Evolutionary conservation across 2,329 filamentous ascomycete genomes (phyloP), one percentile per base, ranked within the genome.

Genomic region (Biscogniauxia marginata): DNA sequence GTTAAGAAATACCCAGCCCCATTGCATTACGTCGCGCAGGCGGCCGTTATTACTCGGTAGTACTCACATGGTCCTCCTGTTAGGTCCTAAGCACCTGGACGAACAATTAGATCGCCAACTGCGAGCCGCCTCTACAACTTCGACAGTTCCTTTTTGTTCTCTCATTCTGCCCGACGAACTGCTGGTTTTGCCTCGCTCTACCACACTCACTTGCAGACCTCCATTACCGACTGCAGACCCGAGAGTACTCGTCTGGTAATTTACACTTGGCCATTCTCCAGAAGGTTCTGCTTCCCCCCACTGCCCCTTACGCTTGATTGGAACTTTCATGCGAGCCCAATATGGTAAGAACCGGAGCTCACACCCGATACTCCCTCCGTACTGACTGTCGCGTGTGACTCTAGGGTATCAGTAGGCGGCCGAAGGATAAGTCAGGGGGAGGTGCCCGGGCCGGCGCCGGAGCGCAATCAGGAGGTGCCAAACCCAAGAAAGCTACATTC

Each of bases 401-500:
- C 30, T 66, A 81, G 78, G 78, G 71, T 73, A 79, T 80, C 68
- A 80, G 78, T 67, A 74, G 76, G 70, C 73, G 78, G 65, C 73
- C 74, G 55, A 79, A 78, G 66, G 76, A 81, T 62, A 79, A 79
- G 65, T 71, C 74, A 57, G 73, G 72, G 54, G 74, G 73, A 61
- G 73, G 69, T 49, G 79, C 74, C 53, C 72, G 74, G 57, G 70
- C 74, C 58, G 74, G 74, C 56, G 73, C 73, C 54, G 73, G 70
- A 60, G 70, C 67, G 56, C 66, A 66, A 55, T 65, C 65, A 54
- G 68, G 66, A 59, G 73, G 69, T 61, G 74, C 86, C 61, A 91
- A 90, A 75, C 91, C 96, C 66, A 93, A 93, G 77, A 98, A 98
- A 79, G 95, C 95, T 62, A 91, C 90, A 59, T 99, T 96, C 77